Evolutionary conservation across 2,329 filamentous ascomycete genomes (phyloP), one percentile per base, ranked within the genome.

Genomic region (Aureobasidium pullulans): DNA sequence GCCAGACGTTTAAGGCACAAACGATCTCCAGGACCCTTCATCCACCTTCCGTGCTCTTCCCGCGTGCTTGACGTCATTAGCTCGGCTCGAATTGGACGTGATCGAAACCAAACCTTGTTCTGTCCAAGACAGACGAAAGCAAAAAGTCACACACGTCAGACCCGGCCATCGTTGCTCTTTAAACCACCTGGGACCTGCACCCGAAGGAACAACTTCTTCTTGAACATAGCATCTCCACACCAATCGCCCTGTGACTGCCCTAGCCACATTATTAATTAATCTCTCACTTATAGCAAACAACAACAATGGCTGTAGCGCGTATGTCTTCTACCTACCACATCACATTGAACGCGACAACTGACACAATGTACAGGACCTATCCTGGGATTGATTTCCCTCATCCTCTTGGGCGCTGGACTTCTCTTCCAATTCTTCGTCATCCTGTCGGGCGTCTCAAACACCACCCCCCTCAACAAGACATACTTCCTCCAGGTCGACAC

Each of bases 401-500:
- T 88, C 66, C 76, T 88, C 62, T 78, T 85, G 62, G 84, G 81
- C 47, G 83, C 78, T 46, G 80, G 83, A 57, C 75, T 86, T 56
- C 73, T 88, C 31, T 72, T 89, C 63, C 81, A 86, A 66, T 82
- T 88, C 72, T 79, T 89, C 66, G 81, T 85, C 63, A 76, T 89
- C 52, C 77, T 89, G 46, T 84, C 80, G 43, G 86, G 86, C 61
- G 59, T 62, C 2, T 74, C 76, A 60, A 76, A 84, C 67, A 71
- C 69, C 44, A 75, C 68, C 13, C 85, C 86, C 1, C 77, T 95
- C 59, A 83, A 88, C 72, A 77, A 85, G 61, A 90, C 91, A 64
- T 96, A 90, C 75, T 96, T 96, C 79, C 84, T 97, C 34, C 80
- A 87, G 69, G 89, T 89, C 67, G 82, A 88, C 70, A 96, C 92